These are phyloP conservation scores for Fragaria ananassa DNA, from an alignment of 306 rosid genomes.

Conservation along the genomic window DNA sequence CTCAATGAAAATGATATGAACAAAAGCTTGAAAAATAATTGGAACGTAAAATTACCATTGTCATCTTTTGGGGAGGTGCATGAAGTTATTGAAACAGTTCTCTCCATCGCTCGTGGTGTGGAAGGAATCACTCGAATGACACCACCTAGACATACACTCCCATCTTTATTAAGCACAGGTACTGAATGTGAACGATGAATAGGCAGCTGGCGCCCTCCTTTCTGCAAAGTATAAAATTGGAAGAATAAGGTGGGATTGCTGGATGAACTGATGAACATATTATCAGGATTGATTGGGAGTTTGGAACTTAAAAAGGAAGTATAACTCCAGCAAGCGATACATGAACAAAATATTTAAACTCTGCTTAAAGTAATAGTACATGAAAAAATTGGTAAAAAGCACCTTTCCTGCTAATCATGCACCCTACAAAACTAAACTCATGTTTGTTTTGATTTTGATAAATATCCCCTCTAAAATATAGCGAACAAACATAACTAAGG, in stretches of 20 bases:
- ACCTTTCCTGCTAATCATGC: not conserved
- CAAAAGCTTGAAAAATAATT: not conserved
- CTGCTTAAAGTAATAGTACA: not conserved
- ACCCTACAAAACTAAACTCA: not conserved
- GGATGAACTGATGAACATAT: constrained; percentile 2
- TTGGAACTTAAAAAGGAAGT: not conserved
- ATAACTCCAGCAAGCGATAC: constrained; percentile 2
- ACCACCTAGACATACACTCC: constrained; percentile 28
- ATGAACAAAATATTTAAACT: not conserved
- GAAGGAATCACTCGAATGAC: constrained; percentile 38
- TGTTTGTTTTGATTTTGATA: not conserved
- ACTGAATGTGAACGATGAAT: constrained; percentile 49
- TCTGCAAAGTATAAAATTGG: constrained; percentile 37
- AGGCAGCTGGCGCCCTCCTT: constrained; percentile 34
- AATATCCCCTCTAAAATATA: not conserved
- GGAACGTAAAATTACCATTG: constrained; percentile 23
- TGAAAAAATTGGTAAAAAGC: constrained; percentile 2
- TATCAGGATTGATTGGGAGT: not conserved
- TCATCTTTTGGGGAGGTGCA: constrained; percentile 25
- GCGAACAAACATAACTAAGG: not conserved
- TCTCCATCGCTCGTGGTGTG: constrained; percentile 35
- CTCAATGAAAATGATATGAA: not conserved
- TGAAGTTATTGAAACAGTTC: constrained; percentile 10
- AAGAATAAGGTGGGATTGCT: constrained; percentile 15
- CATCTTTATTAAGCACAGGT: constrained; percentile 40